phyloP scores from a whole-genome alignment of 148 eudicot species.

The Camellia granthamiana region DNA sequence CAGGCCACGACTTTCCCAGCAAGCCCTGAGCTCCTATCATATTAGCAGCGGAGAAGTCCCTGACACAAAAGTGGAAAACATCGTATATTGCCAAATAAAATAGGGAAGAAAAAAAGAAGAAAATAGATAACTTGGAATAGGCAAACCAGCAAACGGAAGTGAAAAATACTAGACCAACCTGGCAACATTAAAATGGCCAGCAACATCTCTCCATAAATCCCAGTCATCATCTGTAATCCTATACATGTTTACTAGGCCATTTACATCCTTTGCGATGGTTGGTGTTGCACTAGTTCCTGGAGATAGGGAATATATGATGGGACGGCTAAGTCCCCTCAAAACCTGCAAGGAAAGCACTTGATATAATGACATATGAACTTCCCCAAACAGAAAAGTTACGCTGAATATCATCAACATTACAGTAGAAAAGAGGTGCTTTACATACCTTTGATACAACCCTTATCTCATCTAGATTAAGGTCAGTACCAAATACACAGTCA shows the following conservation, averaged over 20 bases:
- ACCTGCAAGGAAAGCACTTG: slow-evolving; percentile 43
- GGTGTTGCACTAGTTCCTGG: slow-evolving; percentile 93
- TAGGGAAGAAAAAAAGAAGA: not conserved
- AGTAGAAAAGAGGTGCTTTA: not conserved
- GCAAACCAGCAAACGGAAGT: slow-evolving; percentile 5
- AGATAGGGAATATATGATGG: slow-evolving; percentile 79
- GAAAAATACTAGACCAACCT: slow-evolving; percentile 36
- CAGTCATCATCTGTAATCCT: slow-evolving; percentile 96
- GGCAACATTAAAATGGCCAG: slow-evolving; percentile 67
- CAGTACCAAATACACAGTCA: slow-evolving; percentile 96
- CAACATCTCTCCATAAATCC: slow-evolving; percentile 91
- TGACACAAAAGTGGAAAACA: slow-evolving; percentile 18
- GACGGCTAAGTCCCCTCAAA: slow-evolving; percentile 44
- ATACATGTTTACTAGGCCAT: slow-evolving; percentile 76
- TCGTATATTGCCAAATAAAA: not conserved
- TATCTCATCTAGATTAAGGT: slow-evolving; percentile 75
- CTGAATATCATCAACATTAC: slow-evolving; percentile 1
- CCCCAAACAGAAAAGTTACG: not conserved
- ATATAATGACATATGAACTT: not conserved
- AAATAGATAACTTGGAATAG: not conserved
- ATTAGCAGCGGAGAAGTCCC: slow-evolving; percentile 74
- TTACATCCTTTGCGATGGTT: slow-evolving; percentile 62
- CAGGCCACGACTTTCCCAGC: slow-evolving; percentile 92
- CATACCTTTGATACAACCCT: slow-evolving; percentile 75
- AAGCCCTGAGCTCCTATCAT: slow-evolving; percentile 75